Conservation (phyloP, 352 stramenopile species). For the Phytophthora sp. region DNA sequence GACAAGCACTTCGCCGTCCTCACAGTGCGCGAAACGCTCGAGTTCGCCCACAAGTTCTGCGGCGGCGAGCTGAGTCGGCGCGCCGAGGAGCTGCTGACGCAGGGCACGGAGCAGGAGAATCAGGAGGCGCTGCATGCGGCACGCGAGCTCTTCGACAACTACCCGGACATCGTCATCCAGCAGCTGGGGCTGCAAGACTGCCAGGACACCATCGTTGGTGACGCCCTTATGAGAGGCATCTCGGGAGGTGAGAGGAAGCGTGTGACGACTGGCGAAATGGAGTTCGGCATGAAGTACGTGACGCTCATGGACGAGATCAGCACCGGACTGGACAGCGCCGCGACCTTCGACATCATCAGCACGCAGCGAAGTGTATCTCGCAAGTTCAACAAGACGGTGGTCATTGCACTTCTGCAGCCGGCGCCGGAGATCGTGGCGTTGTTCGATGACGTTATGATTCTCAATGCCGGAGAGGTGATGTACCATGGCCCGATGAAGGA, state of each 20-base stretch:
- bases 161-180: conserved; percentile 47
- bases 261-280: conserved; percentile 86
- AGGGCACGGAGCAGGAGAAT: conserved; percentile 45
- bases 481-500: conserved; percentile 41
- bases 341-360: conserved; percentile 65
- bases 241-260: conserved; percentile 57
- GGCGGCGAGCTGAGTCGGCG: conserved; percentile 25
- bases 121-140: conserved; percentile 14
- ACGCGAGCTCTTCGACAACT: conserved; percentile 25
- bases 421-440: conserved; percentile 64
- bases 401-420: conserved; percentile 85
- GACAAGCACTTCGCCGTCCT: conserved; percentile 43
- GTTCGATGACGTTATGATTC: conserved; percentile 58
- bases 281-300: conserved; percentile 72
- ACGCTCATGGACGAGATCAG: conserved; percentile 91
- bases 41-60: conserved; percentile 49
- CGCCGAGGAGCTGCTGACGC: conserved; percentile 23
- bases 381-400: conserved; percentile 49
- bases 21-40: conserved; percentile 54
- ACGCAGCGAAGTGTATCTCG: conserved; percentile 49
- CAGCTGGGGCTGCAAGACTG: conserved; percentile 49
- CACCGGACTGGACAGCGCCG: conserved; percentile 55
- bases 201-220: conserved; percentile 57
- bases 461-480: conserved; percentile 54
- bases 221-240: conserved; percentile 49